Evolutionary conservation across 2,329 filamentous ascomycete genomes (phyloP).

Genomic region (Ascochyta clinopodiicola): DNA sequence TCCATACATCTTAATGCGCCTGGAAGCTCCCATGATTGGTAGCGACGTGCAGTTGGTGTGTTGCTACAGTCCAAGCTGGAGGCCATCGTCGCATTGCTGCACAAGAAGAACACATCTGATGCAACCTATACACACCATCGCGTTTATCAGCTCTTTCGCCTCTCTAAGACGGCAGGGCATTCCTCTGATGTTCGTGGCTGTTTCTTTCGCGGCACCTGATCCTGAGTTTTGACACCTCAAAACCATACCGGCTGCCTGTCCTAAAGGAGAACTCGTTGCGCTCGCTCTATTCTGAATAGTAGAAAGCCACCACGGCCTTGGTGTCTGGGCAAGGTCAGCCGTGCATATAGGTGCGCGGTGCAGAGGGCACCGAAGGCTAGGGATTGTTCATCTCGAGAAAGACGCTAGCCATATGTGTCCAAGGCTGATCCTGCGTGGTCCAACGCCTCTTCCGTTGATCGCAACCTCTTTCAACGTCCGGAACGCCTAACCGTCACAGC

Average conservation of each 20-base stretch:
- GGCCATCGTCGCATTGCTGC: not conserved
- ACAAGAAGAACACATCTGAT: not conserved
- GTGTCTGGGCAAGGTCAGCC: conserved; percentile 9
- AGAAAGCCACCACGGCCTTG: conserved; percentile 12
- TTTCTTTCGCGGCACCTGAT: not conserved
- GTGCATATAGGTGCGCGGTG: conserved; percentile 4
- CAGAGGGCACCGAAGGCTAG: conserved; percentile 19
- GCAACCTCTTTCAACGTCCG: conserved; percentile 14
- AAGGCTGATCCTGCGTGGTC: conserved; percentile 20
- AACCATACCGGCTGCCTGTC: conserved; percentile 18
- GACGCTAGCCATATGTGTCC: conserved; percentile 14
- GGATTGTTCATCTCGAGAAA: conserved; percentile 4
- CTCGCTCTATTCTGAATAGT: conserved; percentile 1
- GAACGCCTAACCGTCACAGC: conserved; percentile 1
- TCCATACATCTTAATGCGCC: not conserved
- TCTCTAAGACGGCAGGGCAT: not conserved
- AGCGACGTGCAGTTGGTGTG: not conserved
- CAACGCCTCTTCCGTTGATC: conserved; percentile 23
- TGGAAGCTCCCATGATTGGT: not conserved
- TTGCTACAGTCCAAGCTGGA: not conserved
- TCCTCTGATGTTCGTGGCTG: not conserved
- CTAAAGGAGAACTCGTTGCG: conserved; percentile 22
- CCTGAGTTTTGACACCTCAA: not conserved
- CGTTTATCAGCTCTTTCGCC: conserved; percentile 1
- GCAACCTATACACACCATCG: not conserved